Evolutionary conservation across 1,139 yeast genomes (phyloP), one percentile per base, ranked within the genome.

Genomic region (Blastobotrys illinoisensis): DNA sequence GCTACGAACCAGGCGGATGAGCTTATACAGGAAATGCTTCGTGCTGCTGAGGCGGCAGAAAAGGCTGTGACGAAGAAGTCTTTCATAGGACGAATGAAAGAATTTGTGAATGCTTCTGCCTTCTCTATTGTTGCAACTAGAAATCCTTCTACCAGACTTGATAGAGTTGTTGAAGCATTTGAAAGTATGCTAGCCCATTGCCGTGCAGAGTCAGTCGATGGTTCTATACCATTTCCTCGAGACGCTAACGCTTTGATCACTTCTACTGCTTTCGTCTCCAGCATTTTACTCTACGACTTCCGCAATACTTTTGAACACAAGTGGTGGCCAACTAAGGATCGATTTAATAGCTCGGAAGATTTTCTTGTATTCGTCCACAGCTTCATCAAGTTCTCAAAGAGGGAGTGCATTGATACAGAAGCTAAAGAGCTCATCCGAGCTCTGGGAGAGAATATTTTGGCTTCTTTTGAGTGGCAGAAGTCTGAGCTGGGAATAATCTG

Each of bases 401-500:
- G 32, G 11, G 32, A 26, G 13, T 26, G 32, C 32, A 26, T 26
- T 9, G 32, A 26, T 26, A 26, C 32, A 26, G 44, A 47, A 11
- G 24, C n/a, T 13, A 6, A 44, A 13, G 48, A 32, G n/a, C n/a
- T 53, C 20, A 20, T 56, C 13, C 36, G 59, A 19, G 18, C 20
- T 16, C 9, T 47, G 18, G 58, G 58, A n/a, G 21, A 24, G 28
- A 54, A 51, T 14, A 28, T 56, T 5, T 48, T 57, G 9, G 46
- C 47, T 5, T 50, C 49, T 26, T 49, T 48, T 19, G 44, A 50
- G 9, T 52, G 52, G 54, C 56, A 52, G 26, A 21, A 48, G 11
- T 47, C 59, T 4, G 60, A 57, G 26, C 26, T 56, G 3, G 57
- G 52, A 13, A 16, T 54, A 1, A 20, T 49, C 13, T 24, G 49